Base-by-base conservation (phyloP, 2,329 filamentous ascomycete genomes). In the Fusarium equiseti region DNA sequence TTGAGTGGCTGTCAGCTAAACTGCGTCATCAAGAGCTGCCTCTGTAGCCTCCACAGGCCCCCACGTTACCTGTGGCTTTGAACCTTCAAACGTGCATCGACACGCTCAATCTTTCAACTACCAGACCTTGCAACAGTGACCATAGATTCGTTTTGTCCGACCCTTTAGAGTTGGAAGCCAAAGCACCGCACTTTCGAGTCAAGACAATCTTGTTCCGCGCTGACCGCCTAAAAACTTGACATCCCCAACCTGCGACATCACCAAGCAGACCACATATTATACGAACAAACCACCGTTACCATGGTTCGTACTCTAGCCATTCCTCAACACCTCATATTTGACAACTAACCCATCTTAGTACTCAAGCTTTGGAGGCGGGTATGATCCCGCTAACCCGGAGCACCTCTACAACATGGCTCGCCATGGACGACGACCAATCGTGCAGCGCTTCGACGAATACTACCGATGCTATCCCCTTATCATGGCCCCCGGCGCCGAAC, bases 401-500 rank as follows among this genome's bases (percentile, higher is more conserved):
- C 80, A 83, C 63, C 81, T 86, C 75, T 84, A 83, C 76, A 83
- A 83, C 77, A 83, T 86, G 81, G 83, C 83, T 40, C 80, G 79
- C 62, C 75, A 77, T 58, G 81, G 82, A 61, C 84, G 86, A 63
- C 81, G 85, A 56, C 80, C 85, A 79, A 76, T 85, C 82, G 74
- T 84, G 56, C 92, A 94, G 75, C 93, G 95, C 66, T 99, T 99
- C 84, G 95, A 99, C 81, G 96, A 99, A 82, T 98, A 97, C 84
- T 98, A 98, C 83, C 91, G 96, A 77, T 98, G 95, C 85, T 99
- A 98, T 78, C 96, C 96, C 45, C 88, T 98, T 76, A 90, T 91
- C 75, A 98, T 99, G 95, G 90, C 97, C 68, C 94, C 95, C 15
- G 95, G 95, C 5, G 89, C 93, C 40, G 95, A 98, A 76, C 89